Conservation (phyloP, 495 filamentous ascomycete species). For the Daldinia decipiens region DNA sequence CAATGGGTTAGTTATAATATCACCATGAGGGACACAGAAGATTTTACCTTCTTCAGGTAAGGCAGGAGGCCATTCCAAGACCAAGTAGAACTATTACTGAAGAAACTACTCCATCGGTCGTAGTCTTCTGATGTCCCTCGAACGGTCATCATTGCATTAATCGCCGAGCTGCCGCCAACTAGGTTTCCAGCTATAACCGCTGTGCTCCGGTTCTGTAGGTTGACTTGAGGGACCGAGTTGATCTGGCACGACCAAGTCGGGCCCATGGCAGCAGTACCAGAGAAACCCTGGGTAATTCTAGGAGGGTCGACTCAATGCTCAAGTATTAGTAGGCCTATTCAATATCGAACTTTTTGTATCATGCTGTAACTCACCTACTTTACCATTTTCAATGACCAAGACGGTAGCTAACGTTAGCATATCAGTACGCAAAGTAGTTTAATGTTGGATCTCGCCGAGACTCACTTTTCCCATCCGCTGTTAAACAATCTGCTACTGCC, state of each 20-base stretch:
- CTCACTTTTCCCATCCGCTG: constrained; percentile 53
- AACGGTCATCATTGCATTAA: constrained; percentile 59
- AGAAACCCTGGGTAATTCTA: constrained; percentile 44
- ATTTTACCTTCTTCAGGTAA: constrained; percentile 55
- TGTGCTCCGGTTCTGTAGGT: constrained; percentile 49
- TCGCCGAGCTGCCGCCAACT: constrained; percentile 59
- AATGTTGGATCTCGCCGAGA: neutral
- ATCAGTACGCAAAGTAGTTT: constrained; percentile 9
- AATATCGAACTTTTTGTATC: neutral
- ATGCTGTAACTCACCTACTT: constrained; percentile 35
- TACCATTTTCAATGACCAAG: constrained; percentile 64
- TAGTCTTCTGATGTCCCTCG: constrained; percentile 57
- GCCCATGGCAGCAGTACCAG: constrained; percentile 45
- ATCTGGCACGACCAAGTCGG: constrained; percentile 57
- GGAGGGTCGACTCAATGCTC: constrained; percentile 39
- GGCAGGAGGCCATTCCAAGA: constrained; percentile 58
- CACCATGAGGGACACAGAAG: neutral
- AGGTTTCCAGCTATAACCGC: constrained; percentile 49
- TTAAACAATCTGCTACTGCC: constrained; percentile 61
- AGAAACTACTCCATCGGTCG: constrained; percentile 59
- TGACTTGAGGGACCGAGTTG: constrained; percentile 53
- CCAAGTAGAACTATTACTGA: constrained; percentile 52
- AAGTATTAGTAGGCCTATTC: constrained; percentile 12
- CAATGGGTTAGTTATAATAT: neutral
- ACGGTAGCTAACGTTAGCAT: constrained; percentile 48